phyloP scores from a whole-genome alignment of 352 stramenopile species.

The Phytophthora aleatoria region DNA sequence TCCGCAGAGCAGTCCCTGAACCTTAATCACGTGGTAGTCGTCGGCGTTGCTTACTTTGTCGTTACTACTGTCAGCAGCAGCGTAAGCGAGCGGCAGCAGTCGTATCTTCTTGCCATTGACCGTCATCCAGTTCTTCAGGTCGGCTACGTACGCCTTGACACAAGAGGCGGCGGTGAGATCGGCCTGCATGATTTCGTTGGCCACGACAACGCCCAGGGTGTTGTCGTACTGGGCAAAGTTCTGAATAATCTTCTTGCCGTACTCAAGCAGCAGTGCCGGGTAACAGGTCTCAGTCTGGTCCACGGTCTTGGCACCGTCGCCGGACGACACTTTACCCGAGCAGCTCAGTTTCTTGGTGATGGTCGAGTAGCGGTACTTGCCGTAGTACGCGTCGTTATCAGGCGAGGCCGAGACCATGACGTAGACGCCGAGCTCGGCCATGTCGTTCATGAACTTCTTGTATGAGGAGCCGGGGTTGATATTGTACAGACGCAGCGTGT shows the following conservation, averaged over 20 bases:
- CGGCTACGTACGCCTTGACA: slow-evolving; percentile 83
- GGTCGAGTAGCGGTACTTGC: slow-evolving; percentile 84
- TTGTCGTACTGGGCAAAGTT: slow-evolving; percentile 91
- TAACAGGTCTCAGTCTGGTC: slow-evolving; percentile 85
- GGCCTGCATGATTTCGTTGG: slow-evolving; percentile 89
- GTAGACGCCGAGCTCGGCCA: slow-evolving; percentile 78
- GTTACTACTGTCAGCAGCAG: slow-evolving; percentile 81
- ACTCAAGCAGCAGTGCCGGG: slow-evolving; percentile 81
- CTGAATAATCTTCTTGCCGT: slow-evolving; percentile 88
- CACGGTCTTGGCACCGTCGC: slow-evolving; percentile 50
- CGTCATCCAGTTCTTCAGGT: slow-evolving; percentile 90
- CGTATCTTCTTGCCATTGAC: slow-evolving; percentile 86
- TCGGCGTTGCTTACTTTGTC: slow-evolving; percentile 62
- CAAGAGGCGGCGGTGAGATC: slow-evolving; percentile 77
- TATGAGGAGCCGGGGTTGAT: slow-evolving; percentile 87
- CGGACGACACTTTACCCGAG: slow-evolving; percentile 47
- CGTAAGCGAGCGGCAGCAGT: slow-evolving; percentile 80
- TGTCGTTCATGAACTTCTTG: slow-evolving; percentile 85
- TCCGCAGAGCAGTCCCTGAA: slow-evolving; percentile 85
- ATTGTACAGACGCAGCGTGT: slow-evolving; percentile 88
- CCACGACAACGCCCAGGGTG: slow-evolving; percentile 80
- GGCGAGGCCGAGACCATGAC: slow-evolving; percentile 81
- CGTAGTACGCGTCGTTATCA: slow-evolving; percentile 85
- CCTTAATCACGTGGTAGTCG: slow-evolving; percentile 81
- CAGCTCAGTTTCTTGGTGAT: slow-evolving; percentile 72